phyloP scores from a whole-genome alignment of 202 grass and related monocot species.

The Panicum virgatum region DNA sequence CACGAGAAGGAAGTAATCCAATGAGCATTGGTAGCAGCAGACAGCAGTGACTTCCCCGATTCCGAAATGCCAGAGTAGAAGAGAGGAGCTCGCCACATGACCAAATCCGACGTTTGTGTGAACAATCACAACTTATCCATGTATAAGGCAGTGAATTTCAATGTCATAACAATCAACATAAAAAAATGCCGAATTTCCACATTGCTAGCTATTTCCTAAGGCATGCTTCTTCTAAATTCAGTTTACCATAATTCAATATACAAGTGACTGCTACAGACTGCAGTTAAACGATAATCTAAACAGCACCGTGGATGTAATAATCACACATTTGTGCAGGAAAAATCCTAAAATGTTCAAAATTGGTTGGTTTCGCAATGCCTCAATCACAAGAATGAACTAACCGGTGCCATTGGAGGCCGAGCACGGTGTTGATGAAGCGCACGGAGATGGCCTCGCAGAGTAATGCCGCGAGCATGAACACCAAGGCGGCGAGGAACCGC shows the following conservation, averaged over 20 bases:
- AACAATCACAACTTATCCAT: background rate
- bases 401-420: slow-evolving; percentile 92
- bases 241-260: background rate
- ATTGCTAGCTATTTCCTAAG: background rate
- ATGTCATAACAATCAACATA: background rate
- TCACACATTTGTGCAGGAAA: background rate
- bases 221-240: background rate
- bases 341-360: background rate
- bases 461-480: slow-evolving; percentile 73
- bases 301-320: background rate
- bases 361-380: background rate
- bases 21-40: background rate
- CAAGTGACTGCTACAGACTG: background rate
- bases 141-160: background rate
- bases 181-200: background rate
- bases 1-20: too few relatives aligned
- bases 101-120: background rate
- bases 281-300: background rate
- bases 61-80: background rate
- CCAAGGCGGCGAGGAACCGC: slow-evolving; percentile 67
- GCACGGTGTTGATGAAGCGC: slow-evolving; percentile 72
- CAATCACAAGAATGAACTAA: slow-evolving; percentile 7
- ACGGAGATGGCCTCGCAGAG: slow-evolving; percentile 78
- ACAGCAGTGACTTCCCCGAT: background rate
- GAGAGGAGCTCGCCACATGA: background rate